Percentiles rank a stretch among this genome's conserved stretches.
Conservation (phyloP, 2,329 filamentous ascomycete genomes). For the Onygena corvina region DNA sequence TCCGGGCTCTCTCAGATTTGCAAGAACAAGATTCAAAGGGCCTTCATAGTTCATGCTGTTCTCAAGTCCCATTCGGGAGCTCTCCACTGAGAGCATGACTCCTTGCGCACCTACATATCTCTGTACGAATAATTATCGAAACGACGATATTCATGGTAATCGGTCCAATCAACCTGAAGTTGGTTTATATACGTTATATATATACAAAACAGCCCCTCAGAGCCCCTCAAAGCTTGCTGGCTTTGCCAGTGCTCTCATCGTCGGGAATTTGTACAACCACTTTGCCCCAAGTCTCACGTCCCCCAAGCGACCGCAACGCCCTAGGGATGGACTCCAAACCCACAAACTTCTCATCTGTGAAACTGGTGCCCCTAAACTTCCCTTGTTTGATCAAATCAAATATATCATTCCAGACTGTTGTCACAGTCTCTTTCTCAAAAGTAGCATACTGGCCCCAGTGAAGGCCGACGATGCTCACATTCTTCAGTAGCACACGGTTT, state of each 20-base stretch:
- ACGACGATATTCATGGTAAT: background rate
- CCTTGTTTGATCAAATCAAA: slow-evolving; percentile 63
- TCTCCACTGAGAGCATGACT: slow-evolving; percentile 35
- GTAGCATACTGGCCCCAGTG: slow-evolving; percentile 80
- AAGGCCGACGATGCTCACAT: slow-evolving; percentile 76
- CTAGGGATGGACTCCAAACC: slow-evolving; percentile 68
- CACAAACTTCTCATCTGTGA: slow-evolving; percentile 67
- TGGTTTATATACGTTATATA: slow-evolving; percentile 7
- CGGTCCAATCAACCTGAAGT: no score
- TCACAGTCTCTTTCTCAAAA: slow-evolving; percentile 58
- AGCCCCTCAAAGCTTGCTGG: slow-evolving; percentile 2
- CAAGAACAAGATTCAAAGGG: slow-evolving; percentile 29
- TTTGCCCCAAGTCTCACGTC: slow-evolving; percentile 86
- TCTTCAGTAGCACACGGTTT: slow-evolving; percentile 88
- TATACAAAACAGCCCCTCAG: slow-evolving; percentile 1
- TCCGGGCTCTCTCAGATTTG: slow-evolving; percentile 21
- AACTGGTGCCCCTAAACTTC: slow-evolving; percentile 72
- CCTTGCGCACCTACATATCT: slow-evolving; percentile 34
- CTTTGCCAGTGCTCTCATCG: slow-evolving; percentile 42
- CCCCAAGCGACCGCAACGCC: slow-evolving; percentile 65
- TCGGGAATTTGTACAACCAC: slow-evolving; percentile 80
- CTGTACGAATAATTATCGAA: background rate
- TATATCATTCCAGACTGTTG: slow-evolving; percentile 68
- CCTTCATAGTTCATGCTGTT: slow-evolving; percentile 38
- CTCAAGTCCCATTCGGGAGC: slow-evolving; percentile 15